These are phyloP conservation scores for Colletotrichum karsti DNA, from an alignment of 2,329 filamentous ascomycete species.

Conservation along the genomic window DNA sequence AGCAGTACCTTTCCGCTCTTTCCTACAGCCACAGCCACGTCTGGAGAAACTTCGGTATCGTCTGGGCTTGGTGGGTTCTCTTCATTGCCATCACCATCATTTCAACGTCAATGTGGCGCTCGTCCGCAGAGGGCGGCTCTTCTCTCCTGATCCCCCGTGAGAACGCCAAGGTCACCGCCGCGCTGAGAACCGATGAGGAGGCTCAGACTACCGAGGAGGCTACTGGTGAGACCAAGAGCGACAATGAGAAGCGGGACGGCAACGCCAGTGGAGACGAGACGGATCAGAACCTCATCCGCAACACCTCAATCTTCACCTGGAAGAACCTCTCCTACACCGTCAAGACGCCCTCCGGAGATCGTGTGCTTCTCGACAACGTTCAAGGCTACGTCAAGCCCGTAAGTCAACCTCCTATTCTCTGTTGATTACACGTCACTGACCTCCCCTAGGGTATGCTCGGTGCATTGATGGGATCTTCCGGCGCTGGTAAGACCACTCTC, in stretches of 20 bases:
- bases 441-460: conserved; percentile 66
- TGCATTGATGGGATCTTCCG: conserved; percentile 83
- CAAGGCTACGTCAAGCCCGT: conserved; percentile 85
- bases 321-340: conserved; percentile 77
- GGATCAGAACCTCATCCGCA: conserved; percentile 58
- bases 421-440: neutral
- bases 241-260: conserved; percentile 26
- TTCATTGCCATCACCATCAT: conserved; percentile 67
- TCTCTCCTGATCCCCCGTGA: conserved; percentile 71
- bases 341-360: conserved; percentile 66
- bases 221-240: conserved; percentile 35
- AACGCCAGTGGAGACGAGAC: conserved; percentile 35
- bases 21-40: conserved; percentile 61
- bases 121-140: conserved; percentile 58
- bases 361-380: conserved; percentile 79
- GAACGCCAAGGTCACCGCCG: conserved; percentile 48
- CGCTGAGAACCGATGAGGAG: conserved; percentile 57
- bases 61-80: conserved; percentile 70
- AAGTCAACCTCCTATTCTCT: neutral
- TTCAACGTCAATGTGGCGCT: conserved; percentile 65
- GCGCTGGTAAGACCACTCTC: conserved; percentile 87
- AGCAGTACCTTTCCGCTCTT: conserved; percentile 65
- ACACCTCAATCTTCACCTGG: conserved; percentile 78
- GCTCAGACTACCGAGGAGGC: conserved; percentile 37
- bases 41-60: conserved; percentile 69